Evolutionary conservation across 2,329 filamentous ascomycete species (phyloP), one percentile per base, ranked within the genome.

Genomic region (Clonostachys rosea): DNA sequence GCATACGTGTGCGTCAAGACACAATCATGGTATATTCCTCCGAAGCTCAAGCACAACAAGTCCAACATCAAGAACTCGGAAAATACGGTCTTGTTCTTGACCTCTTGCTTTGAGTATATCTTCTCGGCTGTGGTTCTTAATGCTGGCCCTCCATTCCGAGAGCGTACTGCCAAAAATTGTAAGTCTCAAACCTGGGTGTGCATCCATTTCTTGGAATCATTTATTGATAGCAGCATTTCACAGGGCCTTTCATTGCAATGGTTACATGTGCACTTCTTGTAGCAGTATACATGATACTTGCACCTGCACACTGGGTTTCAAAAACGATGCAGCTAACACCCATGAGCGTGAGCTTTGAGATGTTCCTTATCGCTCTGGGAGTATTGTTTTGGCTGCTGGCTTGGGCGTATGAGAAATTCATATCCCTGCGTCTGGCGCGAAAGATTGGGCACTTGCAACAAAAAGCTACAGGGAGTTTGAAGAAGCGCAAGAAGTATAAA

Each of bases 41-140:
- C 94, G 0, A 75, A 84, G 47, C 63, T 95, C 24, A 80, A 91
- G 59, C 81, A 79, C 24, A 79, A 95, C 33, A 86, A 94, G 59
- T 86, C 87, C 20, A 95, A 94, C 61, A 86, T 91, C 46, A 78
- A 86, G 58, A 97, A 97, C 65, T 96, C 90, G 10, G 88, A 97
- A 59, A 97, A 99, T 59, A 96, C 92, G 0, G 84, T 87, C 0
- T 72, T 99, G 2, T 99, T 99, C 71, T 70, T 97, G 33, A 75
- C 91, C 6, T 95, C 88, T 2, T 96, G 91, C 64, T 97, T 91
- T 59, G 91, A 97, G 63, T 99, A 99, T 65, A 95, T 95, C 36
- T 76, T 96, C 18, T 88, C 90, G 0, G 94, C 89, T 5, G 78
- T 97, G 37, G 87, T 97, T 2, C 76, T 99, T 33, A 95, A 87